These are phyloP conservation scores for Fusarium cyanostomum DNA, from an alignment of 2,329 filamentous ascomycete species.

Conservation along the genomic window DNA sequence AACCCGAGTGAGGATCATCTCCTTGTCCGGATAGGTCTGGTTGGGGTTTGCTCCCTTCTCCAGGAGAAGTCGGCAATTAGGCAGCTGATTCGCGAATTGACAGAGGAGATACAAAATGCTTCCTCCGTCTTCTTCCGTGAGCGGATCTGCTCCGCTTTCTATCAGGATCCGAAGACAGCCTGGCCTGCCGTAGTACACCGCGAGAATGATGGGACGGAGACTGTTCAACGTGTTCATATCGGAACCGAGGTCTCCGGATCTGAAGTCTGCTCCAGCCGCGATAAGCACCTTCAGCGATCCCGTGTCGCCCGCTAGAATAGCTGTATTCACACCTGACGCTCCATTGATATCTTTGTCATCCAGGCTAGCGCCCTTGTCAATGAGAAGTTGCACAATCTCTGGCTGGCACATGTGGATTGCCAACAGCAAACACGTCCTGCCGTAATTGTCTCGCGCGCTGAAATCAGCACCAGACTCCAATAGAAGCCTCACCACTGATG, in stretches of 20 bases:
- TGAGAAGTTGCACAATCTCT: conserved; percentile 1
- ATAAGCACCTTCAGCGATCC: neutral
- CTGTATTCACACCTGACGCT: neutral
- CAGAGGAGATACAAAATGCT: neutral
- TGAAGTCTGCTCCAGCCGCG: neutral
- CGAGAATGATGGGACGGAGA: neutral
- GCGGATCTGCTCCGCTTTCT: neutral
- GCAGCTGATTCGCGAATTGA: neutral
- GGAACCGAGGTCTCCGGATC: neutral
- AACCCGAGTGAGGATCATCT: neutral
- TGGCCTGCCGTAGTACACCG: neutral
- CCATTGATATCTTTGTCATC: neutral
- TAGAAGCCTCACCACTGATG: neutral
- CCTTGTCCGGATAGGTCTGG: neutral
- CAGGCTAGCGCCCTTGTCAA: neutral
- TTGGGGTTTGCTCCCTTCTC: neutral
- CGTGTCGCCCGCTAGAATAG: neutral
- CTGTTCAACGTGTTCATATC: neutral
- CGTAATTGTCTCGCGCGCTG: neutral
- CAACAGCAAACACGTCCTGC: neutral
- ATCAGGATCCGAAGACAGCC: neutral
- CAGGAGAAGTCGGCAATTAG: neutral
- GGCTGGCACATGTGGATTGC: neutral
- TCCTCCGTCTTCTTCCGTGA: neutral
- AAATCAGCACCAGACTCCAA: neutral